A percentile compares a stretch with the other conserved stretches of the same genome.
Evolutionary conservation across 768 basidiomycete species (phyloP).

Genomic region (Kondoa subrosea): DNA sequence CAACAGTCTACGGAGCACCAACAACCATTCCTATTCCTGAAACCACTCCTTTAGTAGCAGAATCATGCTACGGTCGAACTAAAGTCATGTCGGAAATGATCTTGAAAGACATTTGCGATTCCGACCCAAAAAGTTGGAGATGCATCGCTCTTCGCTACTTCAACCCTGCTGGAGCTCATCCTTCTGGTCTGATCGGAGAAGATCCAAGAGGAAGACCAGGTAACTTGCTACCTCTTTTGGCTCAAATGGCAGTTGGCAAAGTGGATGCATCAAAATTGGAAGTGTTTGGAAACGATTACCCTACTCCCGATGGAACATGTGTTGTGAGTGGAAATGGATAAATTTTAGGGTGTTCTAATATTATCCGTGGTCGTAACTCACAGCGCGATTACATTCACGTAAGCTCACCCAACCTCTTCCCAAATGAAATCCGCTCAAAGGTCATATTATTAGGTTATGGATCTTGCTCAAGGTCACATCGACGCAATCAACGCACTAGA

Average conservation of each 20-base stretch:
- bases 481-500: constrained; percentile 70
- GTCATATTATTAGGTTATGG: constrained; percentile 42
- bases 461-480: constrained; percentile 84
- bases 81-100: constrained; percentile 87
- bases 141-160: constrained; percentile 86
- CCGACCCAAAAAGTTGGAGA: constrained; percentile 61
- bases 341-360: background rate
- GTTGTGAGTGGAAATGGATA: constrained; percentile 35
- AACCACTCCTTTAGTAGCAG: constrained; percentile 64
- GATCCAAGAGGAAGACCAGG: constrained; percentile 90
- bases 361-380: background rate
- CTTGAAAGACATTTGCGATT: constrained; percentile 65
- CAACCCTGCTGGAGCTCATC: constrained; percentile 98
- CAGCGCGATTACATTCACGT: constrained; percentile 33
- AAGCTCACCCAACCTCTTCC: background rate
- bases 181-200: constrained; percentile 85
- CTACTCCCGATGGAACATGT: constrained; percentile 89
- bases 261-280: constrained; percentile 50
- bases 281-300: constrained; percentile 94
- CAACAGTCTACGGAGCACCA: constrained; percentile 93
- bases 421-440: background rate
- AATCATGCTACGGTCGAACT: constrained; percentile 89
- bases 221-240: constrained; percentile 79
- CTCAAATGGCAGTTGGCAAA: constrained; percentile 85
- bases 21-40: constrained; percentile 86